Base-by-base conservation (phyloP, 169 alveolate species). In the Babesia bigemina region DNA sequence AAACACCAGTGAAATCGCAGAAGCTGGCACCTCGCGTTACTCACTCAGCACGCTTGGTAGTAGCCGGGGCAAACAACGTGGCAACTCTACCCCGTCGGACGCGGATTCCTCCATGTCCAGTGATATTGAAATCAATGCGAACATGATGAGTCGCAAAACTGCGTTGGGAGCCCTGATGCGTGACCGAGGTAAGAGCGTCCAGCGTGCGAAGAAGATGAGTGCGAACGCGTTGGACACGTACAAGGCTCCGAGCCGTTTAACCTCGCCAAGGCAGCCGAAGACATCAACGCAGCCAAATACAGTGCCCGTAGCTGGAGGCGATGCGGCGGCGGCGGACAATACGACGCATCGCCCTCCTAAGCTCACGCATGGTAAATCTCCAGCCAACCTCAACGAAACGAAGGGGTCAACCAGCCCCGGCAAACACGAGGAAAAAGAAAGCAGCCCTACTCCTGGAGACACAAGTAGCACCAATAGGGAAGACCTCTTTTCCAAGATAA, bases 161-260 rank as follows among this genome's bases (percentile, higher is more conserved):
- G 47, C 76, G 17, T 53, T 67, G 42, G 66, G 76, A 4, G 29
- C 19, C 11, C 47, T 67, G 9, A 52, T 67, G 22, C 63, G 76
- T 10, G 53, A 67, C 56, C 76, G 76, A 6, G 76, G 76, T 19
- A 50, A 22, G 56, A 52, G 56, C 45, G 65, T 55, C 24, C 76
- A 67, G 33, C 76, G 76, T 36, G 65, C 76, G 0, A 67, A 55
- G 76, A 66, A 67, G 19, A 12, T 63, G 36, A 14, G 56, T 6
- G 39, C 39, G 10, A 49, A 49, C 7, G 14, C 56, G 22, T 8
- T 16, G 6, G 19, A 49, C 1, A 49, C 56, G 56, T 33, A 33
- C 39, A 33, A 33, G 39, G 39, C 9, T 49, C 28, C 28, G 17
- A 8, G 57, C 24, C n/a, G 28, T 21, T 49, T 21, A 49, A 6